Percentiles rank a stretch among this genome's conserved stretches.
phyloP scores from a whole-genome alignment of 2,329 filamentous ascomycete genomes.

The Paecilomyces formosus region DNA sequence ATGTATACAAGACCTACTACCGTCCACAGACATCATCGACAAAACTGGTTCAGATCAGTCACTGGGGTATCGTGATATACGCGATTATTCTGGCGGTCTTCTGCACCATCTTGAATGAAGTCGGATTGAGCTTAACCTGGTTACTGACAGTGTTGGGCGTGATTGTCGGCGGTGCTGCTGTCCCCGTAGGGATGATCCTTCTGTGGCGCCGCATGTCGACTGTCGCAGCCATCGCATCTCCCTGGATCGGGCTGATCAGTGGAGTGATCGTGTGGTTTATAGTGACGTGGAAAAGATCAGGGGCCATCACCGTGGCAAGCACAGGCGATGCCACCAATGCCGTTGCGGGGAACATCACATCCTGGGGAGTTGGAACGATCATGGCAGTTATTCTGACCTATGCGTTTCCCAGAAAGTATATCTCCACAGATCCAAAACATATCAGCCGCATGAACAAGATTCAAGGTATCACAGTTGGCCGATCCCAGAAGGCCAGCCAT shows the following conservation, averaged over 20 bases:
- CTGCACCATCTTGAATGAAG: conserved; percentile 28
- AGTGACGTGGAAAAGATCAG: conserved; percentile 25
- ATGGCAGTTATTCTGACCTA: conserved; percentile 26
- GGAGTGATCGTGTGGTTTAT: conserved; percentile 33
- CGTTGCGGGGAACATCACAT: conserved; percentile 31
- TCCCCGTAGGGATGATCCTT: conserved; percentile 29
- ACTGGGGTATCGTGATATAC: conserved; percentile 44
- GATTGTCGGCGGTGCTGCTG: conserved; percentile 32
- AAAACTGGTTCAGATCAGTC: conserved; percentile 43
- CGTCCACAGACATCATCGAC: conserved; percentile 37
- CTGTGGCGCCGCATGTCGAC: conserved; percentile 35
- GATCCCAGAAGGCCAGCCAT: background rate
- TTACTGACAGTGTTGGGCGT: conserved; percentile 33
- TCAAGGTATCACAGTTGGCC: conserved; percentile 13
- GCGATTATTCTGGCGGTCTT: conserved; percentile 42
- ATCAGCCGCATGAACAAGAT: conserved; percentile 21
- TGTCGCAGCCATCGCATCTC: conserved; percentile 25
- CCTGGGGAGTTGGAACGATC: conserved; percentile 27
- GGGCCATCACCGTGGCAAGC: conserved; percentile 26
- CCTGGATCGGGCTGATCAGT: conserved; percentile 25
- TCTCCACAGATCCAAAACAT: conserved; percentile 12
- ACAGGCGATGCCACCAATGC: conserved; percentile 33
- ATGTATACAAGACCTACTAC: conserved; percentile 45
- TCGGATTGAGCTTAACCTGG: conserved; percentile 32
- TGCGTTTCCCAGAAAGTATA: conserved; percentile 23